A percentile compares a stretch with the other conserved stretches of the same genome.
These are phyloP conservation scores for Ambrosia hybrid DNA, from an alignment of 140 eudicot species.

Conservation along the genomic window DNA sequence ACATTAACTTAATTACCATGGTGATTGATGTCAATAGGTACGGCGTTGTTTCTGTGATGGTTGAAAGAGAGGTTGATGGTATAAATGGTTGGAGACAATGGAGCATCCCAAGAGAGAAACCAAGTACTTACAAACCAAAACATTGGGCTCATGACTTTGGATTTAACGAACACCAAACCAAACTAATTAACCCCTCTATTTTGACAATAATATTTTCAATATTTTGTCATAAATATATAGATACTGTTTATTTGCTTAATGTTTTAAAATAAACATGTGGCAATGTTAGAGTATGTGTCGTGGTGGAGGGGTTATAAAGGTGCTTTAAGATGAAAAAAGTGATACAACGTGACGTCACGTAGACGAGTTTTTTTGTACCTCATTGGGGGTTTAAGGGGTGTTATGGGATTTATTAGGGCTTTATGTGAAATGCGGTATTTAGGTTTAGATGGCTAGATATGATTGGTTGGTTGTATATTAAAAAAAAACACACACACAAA, in stretches of 20 bases:
- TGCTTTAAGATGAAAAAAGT: too few relatives aligned
- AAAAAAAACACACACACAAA: too few relatives aligned
- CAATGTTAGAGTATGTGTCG: neutral
- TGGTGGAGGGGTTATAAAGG: too few relatives aligned
- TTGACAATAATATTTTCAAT: conserved; percentile 15
- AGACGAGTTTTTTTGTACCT: too few relatives aligned
- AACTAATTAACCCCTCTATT: conserved; percentile 6
- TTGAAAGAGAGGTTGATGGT: conserved; percentile 8
- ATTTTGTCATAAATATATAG: neutral
- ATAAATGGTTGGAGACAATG: conserved; percentile 19
- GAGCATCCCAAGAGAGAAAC: conserved; percentile 38
- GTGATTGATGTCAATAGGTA: conserved; percentile 6
- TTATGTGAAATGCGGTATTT: too few relatives aligned
- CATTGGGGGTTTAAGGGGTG: too few relatives aligned
- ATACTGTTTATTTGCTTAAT: neutral
- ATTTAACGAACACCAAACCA: conserved; percentile 28
- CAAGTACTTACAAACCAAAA: conserved; percentile 30
- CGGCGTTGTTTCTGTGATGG: conserved; percentile 9
- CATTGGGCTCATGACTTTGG: conserved; percentile 38
- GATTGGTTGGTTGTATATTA: too few relatives aligned
- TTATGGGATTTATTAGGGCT: too few relatives aligned
- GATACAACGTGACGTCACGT: too few relatives aligned
- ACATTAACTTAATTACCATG: conserved; percentile 26
- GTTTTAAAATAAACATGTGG: neutral
- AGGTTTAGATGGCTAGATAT: too few relatives aligned